Conservation (phyloP, 768 basidiomycete genomes). For the Russula griseocarnosa region DNA sequence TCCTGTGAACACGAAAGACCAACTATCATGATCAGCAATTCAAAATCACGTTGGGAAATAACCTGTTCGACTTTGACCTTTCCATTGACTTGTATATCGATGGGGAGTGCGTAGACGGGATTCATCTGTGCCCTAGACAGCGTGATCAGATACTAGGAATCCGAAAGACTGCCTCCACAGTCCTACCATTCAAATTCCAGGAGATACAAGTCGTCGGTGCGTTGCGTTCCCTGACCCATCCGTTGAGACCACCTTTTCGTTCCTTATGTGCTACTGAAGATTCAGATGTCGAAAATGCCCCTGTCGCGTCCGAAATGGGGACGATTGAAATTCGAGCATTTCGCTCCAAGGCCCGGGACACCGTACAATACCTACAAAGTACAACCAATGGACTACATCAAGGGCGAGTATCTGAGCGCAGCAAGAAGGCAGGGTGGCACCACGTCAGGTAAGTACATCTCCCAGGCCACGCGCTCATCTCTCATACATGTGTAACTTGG, state of each 20-base stretch:
- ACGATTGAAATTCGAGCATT: no score
- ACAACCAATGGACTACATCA: no score
- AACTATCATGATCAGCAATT: slow-evolving; percentile 7
- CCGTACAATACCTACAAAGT: no score
- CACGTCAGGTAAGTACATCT: no score
- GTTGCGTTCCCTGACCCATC: background rate
- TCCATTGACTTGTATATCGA: slow-evolving; percentile 1
- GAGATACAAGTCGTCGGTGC: slow-evolving; percentile 19
- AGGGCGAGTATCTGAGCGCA: no score
- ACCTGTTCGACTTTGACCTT: background rate
- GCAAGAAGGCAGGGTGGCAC: no score
- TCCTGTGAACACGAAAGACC: background rate
- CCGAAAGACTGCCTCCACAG: background rate
- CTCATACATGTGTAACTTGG: no score
- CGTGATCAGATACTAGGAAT: background rate
- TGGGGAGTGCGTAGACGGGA: background rate
- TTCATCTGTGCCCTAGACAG: background rate
- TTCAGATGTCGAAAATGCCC: no score
- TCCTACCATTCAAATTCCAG: slow-evolving; percentile 20
- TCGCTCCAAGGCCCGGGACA: no score
- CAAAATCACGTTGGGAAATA: background rate
- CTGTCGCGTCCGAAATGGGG: no score
- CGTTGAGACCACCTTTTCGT: background rate
- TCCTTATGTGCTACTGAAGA: no score
- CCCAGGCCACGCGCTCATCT: no score